phyloP scores from a whole-genome alignment of 1,284 basidiomycete species.

The Ustilago curta region DNA sequence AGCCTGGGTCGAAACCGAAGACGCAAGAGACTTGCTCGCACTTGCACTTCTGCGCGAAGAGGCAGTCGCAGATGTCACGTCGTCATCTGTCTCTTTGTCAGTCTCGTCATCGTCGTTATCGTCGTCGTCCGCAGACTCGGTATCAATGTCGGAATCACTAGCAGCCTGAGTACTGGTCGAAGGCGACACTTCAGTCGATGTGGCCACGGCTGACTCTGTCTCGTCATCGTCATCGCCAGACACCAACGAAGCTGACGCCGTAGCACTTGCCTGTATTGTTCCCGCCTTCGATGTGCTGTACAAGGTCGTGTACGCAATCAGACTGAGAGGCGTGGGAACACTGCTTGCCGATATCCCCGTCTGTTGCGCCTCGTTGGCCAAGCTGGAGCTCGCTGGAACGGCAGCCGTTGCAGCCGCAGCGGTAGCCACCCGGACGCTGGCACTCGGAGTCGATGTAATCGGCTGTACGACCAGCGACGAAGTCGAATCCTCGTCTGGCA shows the following conservation, averaged over 20 bases:
- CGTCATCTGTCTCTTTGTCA: background rate
- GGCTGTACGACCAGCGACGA: background rate
- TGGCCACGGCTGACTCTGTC: background rate
- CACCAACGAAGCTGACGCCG: background rate
- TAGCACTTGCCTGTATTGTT: background rate
- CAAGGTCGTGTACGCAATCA: constrained; percentile 8
- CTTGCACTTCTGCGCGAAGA: constrained; percentile 1
- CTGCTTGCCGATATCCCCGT: background rate
- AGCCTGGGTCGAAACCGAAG: background rate
- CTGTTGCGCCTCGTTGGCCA: background rate
- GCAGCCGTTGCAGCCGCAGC: background rate
- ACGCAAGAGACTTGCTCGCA: background rate
- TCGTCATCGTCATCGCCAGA: background rate
- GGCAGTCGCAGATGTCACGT: background rate
- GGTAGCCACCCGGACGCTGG: background rate
- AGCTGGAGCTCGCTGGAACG: background rate
- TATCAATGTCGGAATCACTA: background rate
- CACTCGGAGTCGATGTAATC: background rate
- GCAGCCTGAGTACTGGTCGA: constrained; percentile 5
- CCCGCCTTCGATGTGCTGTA: background rate
- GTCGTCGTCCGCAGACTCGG: background rate
- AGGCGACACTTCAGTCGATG: background rate
- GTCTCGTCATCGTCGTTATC: background rate
- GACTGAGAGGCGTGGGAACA: background rate
- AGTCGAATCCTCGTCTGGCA: background rate